Evolutionary conservation across 129 eudicot genomes (phyloP).

Genomic region (Tanacetum coccineum): DNA sequence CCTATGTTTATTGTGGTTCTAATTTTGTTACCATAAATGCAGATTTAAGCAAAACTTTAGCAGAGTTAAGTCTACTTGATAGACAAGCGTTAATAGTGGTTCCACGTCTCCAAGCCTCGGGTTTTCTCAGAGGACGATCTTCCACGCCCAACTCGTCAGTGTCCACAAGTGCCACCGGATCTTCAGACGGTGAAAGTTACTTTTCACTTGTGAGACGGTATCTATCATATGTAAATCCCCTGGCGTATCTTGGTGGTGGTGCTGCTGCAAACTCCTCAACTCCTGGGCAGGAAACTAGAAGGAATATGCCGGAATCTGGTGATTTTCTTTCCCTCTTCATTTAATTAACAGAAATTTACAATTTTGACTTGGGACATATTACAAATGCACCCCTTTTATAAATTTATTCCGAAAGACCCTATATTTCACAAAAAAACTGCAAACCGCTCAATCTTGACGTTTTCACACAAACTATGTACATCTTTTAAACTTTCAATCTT

Average conservation of each 20-base stretch:
- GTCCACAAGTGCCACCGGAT: conserved; percentile 29
- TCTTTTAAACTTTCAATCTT: background rate
- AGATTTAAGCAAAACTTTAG: conserved; percentile 62
- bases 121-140: conserved; percentile 33
- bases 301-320: conserved; percentile 46
- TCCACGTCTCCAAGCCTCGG: conserved; percentile 32
- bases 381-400: no score
- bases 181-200: conserved; percentile 65
- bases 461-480: no score
- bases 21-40: conserved; percentile 19
- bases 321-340: conserved; percentile 24
- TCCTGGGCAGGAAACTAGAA: conserved; percentile 48
- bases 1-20: conserved; percentile 9
- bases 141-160: conserved; percentile 23
- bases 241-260: conserved; percentile 58
- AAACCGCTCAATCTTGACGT: no score
- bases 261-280: conserved; percentile 41
- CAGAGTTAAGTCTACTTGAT: conserved; percentile 51
- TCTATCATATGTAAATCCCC: conserved; percentile 64
- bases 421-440: no score
- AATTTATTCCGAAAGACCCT: no score
- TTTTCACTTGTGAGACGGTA: conserved; percentile 47
- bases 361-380: no score
- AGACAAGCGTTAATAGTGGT: conserved; percentile 84
- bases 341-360: background rate